Conservation (phyloP, 2,329 filamentous ascomycete species). For the Trichoderma sp. region DNA sequence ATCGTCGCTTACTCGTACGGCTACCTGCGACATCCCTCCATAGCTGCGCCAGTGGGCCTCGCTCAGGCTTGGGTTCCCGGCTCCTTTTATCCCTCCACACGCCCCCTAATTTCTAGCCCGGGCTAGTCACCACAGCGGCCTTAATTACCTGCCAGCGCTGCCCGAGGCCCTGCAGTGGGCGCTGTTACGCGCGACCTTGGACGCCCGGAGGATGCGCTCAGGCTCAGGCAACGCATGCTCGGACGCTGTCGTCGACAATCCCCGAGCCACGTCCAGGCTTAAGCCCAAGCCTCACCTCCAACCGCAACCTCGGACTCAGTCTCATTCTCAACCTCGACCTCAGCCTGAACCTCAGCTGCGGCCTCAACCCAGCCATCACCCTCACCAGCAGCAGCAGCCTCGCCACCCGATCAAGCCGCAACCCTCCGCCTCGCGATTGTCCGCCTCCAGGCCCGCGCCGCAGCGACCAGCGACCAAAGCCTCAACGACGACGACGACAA, state of each 20-base stretch:
- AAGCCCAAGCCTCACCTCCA: neutral
- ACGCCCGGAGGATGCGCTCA: constrained; percentile 28
- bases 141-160: constrained; percentile 19
- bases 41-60: constrained; percentile 19
- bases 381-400: too few species aligned
- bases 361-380: too few species aligned
- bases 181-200: constrained; percentile 1
- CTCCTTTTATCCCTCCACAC: constrained; percentile 27
- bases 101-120: constrained; percentile 27
- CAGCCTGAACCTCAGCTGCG: too few species aligned
- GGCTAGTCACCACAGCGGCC: constrained; percentile 18
- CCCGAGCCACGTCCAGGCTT: neutral
- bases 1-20: too few species aligned
- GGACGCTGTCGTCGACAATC: constrained; percentile 23
- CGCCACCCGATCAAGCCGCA: neutral
- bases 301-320: too few species aligned
- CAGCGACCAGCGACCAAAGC: constrained; percentile 3
- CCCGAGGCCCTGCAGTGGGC: constrained; percentile 7
- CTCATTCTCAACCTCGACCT: too few species aligned
- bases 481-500: neutral
- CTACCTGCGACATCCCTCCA: constrained; percentile 3
- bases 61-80: constrained; percentile 17
- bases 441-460: constrained; percentile 15
- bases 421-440: constrained; percentile 17
- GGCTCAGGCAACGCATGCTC: constrained; percentile 26